Conservation (phyloP, 2,329 filamentous ascomycete species). For the Neopestalotiopsis sp. region DNA sequence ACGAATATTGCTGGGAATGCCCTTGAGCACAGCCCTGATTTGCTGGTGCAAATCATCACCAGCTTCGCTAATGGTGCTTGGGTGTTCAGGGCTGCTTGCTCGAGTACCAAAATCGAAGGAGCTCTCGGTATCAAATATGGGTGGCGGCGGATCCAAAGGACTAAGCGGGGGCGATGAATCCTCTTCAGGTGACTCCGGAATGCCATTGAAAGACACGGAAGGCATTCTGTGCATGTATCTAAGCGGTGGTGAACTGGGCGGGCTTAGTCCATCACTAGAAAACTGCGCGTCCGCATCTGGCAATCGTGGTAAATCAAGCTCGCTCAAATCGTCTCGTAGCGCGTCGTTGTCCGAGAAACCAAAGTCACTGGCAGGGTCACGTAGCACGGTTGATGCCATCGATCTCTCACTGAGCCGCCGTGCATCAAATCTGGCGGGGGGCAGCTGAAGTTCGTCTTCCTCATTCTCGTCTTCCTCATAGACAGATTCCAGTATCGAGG, state of each 20-base stretch:
- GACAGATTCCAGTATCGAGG: slow-evolving; percentile 36
- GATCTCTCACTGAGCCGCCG: slow-evolving; percentile 33
- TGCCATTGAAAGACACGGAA: slow-evolving; percentile 50
- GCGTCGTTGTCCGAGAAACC: slow-evolving; percentile 45
- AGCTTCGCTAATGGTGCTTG: slow-evolving; percentile 39
- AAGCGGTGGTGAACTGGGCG: slow-evolving; percentile 55
- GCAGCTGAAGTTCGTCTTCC: slow-evolving; percentile 30
- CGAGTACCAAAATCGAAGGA: slow-evolving; percentile 41
- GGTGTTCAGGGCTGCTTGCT: slow-evolving; percentile 39
- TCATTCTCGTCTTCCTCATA: slow-evolving; percentile 32
- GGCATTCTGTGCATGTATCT: slow-evolving; percentile 41
- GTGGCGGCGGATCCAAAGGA: slow-evolving; percentile 46
- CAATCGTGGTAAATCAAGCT: slow-evolving; percentile 45
- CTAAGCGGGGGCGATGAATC: slow-evolving; percentile 48
- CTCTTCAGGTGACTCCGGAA: slow-evolving; percentile 46
- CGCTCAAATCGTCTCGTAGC: slow-evolving; percentile 47
- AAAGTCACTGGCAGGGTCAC: slow-evolving; percentile 27
- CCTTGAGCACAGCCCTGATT: slow-evolving; percentile 78
- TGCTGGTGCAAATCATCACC: slow-evolving; percentile 79
- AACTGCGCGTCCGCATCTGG: slow-evolving; percentile 36
- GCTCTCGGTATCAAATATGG: slow-evolving; percentile 52
- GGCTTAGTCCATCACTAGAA: slow-evolving; percentile 45
- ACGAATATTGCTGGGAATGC: slow-evolving; percentile 79
- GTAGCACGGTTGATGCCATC: slow-evolving; percentile 44
- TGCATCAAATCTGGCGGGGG: slow-evolving; percentile 28